A percentile compares a stretch with the other conserved stretches of the same genome.
Evolutionary conservation across 768 basidiomycete species (phyloP).

Genomic region (Kwoniella dejecticola): DNA sequence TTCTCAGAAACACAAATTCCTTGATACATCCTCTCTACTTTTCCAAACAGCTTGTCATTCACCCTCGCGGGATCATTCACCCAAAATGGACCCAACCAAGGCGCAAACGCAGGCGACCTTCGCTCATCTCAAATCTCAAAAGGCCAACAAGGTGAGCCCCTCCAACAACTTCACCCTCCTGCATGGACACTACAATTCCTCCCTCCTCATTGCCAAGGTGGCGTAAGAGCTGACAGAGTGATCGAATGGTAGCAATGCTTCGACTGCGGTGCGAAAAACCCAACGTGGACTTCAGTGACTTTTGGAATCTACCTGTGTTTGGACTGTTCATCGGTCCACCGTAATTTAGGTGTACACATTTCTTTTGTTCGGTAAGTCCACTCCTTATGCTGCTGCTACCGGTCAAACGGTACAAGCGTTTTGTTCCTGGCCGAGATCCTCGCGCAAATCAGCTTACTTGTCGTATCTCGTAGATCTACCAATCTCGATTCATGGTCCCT

Average conservation of each 20-base stretch:
- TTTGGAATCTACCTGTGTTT: constrained; percentile 97
- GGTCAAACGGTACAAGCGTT: too few species aligned
- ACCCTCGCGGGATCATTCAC: neutral
- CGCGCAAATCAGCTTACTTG: too few species aligned
- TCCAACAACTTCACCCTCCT: too few species aligned
- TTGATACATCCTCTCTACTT: too few species aligned
- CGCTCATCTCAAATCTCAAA: constrained; percentile 75
- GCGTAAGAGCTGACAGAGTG: neutral
- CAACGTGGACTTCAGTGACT: constrained; percentile 95
- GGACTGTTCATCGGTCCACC: constrained; percentile 91
- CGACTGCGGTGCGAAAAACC: constrained; percentile 92
- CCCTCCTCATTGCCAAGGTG: too few species aligned
- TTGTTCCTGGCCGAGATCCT: too few species aligned
- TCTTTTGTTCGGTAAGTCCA: constrained; percentile 82
- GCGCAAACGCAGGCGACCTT: constrained; percentile 86
- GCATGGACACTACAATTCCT: too few species aligned
- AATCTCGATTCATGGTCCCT: constrained; percentile 95
- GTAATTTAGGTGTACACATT: constrained; percentile 98
- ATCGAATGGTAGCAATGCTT: constrained; percentile 70
- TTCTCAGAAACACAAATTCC: too few species aligned
- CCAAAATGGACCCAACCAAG: constrained; percentile 59
- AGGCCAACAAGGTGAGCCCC: constrained; percentile 66
- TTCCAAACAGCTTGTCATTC: too few species aligned
- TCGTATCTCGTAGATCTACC: constrained; percentile 68
- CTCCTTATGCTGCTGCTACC: neutral